These are phyloP conservation scores for Boletus sp. DNA, from an alignment of 1,284 basidiomycete genomes.

Conservation along the genomic window DNA sequence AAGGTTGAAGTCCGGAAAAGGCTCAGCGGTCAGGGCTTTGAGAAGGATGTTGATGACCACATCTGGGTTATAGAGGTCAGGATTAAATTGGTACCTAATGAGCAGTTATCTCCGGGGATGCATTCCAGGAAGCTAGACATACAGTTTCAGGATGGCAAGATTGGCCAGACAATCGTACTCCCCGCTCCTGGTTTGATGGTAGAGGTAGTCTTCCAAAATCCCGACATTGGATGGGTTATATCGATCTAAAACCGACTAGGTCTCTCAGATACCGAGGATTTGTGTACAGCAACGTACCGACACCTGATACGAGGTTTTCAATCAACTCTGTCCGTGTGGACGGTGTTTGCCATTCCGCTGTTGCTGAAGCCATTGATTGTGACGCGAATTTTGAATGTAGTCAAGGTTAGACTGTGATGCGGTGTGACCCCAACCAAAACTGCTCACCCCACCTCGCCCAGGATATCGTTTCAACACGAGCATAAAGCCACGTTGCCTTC, in stretches of 20 bases:
- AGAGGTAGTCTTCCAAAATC: conserved; percentile 93
- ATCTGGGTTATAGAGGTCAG: conserved; percentile 87
- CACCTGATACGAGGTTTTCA: conserved; percentile 87
- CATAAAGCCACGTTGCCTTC: too few relatives aligned
- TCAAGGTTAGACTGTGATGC: neutral
- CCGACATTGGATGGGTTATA: conserved; percentile 94
- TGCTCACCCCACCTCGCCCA: too few relatives aligned
- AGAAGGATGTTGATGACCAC: conserved; percentile 92
- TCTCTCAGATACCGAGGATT: conserved; percentile 10
- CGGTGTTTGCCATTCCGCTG: conserved; percentile 65
- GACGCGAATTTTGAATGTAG: conserved; percentile 10
- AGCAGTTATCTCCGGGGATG: conserved; percentile 4
- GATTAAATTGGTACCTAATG: conserved; percentile 94
- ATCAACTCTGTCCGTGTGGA: conserved; percentile 78
- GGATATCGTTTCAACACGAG: too few relatives aligned
- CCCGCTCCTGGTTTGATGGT: conserved; percentile 83
- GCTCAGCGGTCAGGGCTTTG: conserved; percentile 80
- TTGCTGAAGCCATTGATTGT: conserved; percentile 37
- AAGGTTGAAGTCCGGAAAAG: conserved; percentile 90
- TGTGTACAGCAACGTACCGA: conserved; percentile 55
- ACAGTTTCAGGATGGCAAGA: conserved; percentile 85
- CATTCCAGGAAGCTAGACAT: conserved; percentile 7
- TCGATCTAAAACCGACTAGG: conserved; percentile 56
- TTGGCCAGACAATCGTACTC: conserved; percentile 95
- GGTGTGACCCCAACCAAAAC: conserved; percentile 12